Percentiles rank a stretch among this genome's conserved stretches.
Conservation (phyloP, 108 stramenopile genomes). For the Nannochloropsis oceanica region DNA sequence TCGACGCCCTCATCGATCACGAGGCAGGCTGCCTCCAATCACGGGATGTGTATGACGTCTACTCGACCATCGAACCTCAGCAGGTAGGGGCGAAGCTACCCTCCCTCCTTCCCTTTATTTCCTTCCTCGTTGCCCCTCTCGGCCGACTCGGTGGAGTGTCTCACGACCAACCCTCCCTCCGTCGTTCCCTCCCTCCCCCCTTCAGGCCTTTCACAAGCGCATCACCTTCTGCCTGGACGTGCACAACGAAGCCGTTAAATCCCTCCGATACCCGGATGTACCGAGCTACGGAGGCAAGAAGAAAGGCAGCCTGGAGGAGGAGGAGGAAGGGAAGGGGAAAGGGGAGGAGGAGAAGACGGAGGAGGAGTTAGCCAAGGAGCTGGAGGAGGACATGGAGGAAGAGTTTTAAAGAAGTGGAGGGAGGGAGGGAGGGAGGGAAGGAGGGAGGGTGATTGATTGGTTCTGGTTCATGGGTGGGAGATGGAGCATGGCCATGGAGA, state of each 20-base stretch:
- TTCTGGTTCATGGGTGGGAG: no score
- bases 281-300: slow-evolving; percentile 59
- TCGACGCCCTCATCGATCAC: slow-evolving; percentile 96
- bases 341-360: slow-evolving; percentile 17
- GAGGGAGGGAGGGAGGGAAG: no score
- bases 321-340: background rate
- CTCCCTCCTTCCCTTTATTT: no score
- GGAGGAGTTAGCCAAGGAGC: slow-evolving; percentile 22
- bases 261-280: slow-evolving; percentile 71
- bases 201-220: slow-evolving; percentile 63
- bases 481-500: no score
- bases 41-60: slow-evolving; percentile 84
- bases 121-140: background rate
- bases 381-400: slow-evolving; percentile 31
- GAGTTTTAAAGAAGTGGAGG: background rate
- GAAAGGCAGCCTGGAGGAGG: slow-evolving; percentile 13
- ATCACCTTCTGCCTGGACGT: slow-evolving; percentile 92
- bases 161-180: background rate
- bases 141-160: background rate
- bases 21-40: slow-evolving; percentile 66
- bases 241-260: slow-evolving; percentile 92
- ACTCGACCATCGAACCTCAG: slow-evolving; percentile 84
- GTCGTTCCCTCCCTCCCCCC: background rate
- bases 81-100: slow-evolving; percentile 38
- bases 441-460: no score